A percentile compares a stretch with the other conserved stretches of the same genome.
Evolutionary conservation across 371 early-diverging fungal genomes (phyloP).

Genomic region (Mucor plumbeus): DNA sequence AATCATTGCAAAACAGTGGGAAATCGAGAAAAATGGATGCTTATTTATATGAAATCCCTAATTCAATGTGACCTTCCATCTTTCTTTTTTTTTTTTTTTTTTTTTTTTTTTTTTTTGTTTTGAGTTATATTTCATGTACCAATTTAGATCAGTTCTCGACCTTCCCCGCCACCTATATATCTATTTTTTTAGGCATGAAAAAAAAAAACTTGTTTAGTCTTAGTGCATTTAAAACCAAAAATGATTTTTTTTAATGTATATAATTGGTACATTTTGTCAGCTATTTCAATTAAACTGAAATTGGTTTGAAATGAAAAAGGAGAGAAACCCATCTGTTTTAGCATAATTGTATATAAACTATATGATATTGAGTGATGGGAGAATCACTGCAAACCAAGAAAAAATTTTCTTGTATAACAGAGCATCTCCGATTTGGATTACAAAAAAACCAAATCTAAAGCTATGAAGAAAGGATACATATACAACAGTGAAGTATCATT

Average conservation of each 20-base stretch:
- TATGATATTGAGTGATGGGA: not conserved
- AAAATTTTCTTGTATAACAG: conserved; percentile 1
- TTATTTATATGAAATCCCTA: conserved; percentile 7
- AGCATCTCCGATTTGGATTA: conserved; percentile 4
- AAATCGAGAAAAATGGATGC: not conserved
- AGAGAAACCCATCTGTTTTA: not conserved
- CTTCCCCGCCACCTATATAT: not conserved
- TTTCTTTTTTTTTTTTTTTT: conserved; percentile 3
- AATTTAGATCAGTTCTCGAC: conserved; percentile 11
- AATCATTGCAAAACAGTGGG: not conserved
- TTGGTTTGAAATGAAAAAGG: conserved; percentile 9
- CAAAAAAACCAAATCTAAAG: not conserved
- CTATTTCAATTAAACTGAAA: not conserved
- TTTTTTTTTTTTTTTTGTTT: too few species aligned
- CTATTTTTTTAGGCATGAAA: too few species aligned
- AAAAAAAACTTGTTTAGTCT: conserved; percentile 5
- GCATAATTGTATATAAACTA: not conserved
- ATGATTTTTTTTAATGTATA: not conserved
- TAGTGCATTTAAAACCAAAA: conserved; percentile 2
- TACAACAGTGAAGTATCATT: not conserved
- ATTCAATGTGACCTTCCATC: conserved; percentile 10
- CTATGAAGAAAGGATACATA: too few species aligned
- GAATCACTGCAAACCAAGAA: not conserved
- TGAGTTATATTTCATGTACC: conserved; percentile 8
- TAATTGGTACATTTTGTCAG: conserved; percentile 3